These are phyloP conservation scores for Micromonas commoda DNA, from an alignment of 139 green algal species.

Conservation along the genomic window DNA sequence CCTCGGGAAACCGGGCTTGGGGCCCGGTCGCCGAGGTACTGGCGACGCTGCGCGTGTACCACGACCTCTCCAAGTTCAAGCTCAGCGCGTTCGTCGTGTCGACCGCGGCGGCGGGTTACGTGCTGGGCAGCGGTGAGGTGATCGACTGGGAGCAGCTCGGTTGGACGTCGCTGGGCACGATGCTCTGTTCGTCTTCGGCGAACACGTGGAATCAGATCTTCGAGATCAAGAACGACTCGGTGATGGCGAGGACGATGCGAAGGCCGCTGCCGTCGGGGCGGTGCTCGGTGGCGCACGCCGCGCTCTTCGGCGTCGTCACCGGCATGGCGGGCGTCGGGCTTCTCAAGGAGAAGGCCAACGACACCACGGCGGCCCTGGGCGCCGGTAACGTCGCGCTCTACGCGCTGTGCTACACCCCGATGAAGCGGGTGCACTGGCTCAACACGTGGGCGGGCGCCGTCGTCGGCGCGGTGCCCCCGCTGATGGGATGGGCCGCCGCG, in stretches of 20 bases:
- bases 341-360: conserved; percentile 69
- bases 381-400: conserved; percentile 94
- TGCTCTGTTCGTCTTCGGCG: conserved; percentile 71
- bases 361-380: conserved; percentile 69
- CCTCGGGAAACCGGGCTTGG: background rate
- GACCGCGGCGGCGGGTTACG: conserved; percentile 78
- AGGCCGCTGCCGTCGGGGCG: conserved; percentile 83
- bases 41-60: conserved; percentile 40
- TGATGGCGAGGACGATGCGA: conserved; percentile 80
- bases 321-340: conserved; percentile 63
- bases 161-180: conserved; percentile 81
- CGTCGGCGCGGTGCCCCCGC: conserved; percentile 91
- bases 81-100: conserved; percentile 83
- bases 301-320: conserved; percentile 65
- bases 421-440: conserved; percentile 78
- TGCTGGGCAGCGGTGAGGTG: conserved; percentile 60
- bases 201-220: conserved; percentile 96
- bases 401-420: conserved; percentile 87
- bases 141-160: conserved; percentile 64
- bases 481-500: conserved; percentile 74
- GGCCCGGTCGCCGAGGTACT: background rate
- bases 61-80: conserved; percentile 78
- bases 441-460: conserved; percentile 97
- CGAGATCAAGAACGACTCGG: conserved; percentile 68
- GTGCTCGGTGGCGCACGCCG: conserved; percentile 58